Evolutionary conservation across 176 grass and related monocot species (phyloP).

Genomic region (Microstegium vimineum): DNA sequence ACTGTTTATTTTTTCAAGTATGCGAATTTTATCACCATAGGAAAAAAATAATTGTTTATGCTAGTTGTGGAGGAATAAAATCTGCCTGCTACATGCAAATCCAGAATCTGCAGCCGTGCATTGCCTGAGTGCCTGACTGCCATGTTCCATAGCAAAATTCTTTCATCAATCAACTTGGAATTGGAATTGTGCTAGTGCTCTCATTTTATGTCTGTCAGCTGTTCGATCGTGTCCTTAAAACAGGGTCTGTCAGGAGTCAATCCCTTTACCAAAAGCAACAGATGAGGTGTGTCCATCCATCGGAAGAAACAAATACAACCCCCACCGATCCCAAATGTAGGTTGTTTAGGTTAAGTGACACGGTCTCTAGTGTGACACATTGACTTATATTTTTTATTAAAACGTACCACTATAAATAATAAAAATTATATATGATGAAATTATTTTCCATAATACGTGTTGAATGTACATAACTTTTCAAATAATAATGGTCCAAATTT

Average conservation of each 20-base stretch:
- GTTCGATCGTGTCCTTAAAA: not conserved
- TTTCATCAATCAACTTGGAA: not conserved
- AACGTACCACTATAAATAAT: not conserved
- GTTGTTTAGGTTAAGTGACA: too few species aligned
- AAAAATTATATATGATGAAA: too few species aligned
- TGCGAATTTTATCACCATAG: not conserved
- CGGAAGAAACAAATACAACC: not conserved
- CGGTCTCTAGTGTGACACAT: not conserved
- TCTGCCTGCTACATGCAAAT: not conserved
- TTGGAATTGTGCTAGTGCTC: not conserved
- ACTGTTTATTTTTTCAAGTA: not conserved
- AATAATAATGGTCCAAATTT: too few species aligned
- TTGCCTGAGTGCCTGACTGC: too few species aligned
- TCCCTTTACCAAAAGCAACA: not conserved
- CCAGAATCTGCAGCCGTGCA: not conserved
- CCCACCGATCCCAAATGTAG: too few species aligned
- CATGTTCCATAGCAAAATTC: not conserved
- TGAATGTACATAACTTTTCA: not conserved
- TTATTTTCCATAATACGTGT: not conserved
- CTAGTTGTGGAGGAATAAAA: not conserved
- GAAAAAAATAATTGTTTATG: not conserved
- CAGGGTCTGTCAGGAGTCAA: not conserved
- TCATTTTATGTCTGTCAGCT: not conserved
- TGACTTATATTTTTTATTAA: not conserved
- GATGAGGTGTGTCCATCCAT: not conserved